phyloP scores from a whole-genome alignment of 768 basidiomycete genomes.

The Agrocybe praecox region DNA sequence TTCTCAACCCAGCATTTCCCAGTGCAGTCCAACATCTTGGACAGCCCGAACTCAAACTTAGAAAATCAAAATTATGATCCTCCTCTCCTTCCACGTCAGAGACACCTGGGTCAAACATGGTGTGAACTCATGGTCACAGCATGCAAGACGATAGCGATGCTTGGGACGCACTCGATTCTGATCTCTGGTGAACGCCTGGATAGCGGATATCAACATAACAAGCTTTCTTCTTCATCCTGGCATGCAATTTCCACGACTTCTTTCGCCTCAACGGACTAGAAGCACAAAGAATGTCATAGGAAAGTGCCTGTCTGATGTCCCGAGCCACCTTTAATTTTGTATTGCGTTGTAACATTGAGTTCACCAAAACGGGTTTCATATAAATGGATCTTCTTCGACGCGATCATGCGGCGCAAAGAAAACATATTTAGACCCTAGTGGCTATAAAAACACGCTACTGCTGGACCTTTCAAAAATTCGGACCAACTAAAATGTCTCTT shows the following conservation, averaged over 20 bases:
- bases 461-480: not conserved
- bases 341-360: not conserved
- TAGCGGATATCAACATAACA: not conserved
- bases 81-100: not conserved
- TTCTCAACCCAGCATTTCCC: too few species aligned
- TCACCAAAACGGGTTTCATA: not conserved
- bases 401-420: slow-evolving; percentile 1
- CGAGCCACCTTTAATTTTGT: not conserved
- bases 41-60: not conserved
- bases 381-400: not conserved
- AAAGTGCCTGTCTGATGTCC: not conserved
- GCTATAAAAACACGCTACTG: not conserved
- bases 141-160: too few species aligned
- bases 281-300: not conserved
- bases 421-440: not conserved
- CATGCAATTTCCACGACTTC: not conserved
- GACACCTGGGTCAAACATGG: not conserved
- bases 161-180: not conserved
- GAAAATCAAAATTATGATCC: not conserved
- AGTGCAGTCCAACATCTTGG: too few species aligned
- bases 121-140: too few species aligned
- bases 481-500: not conserved
- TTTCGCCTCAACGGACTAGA: not conserved
- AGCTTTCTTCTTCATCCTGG: not conserved
- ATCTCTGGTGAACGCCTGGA: not conserved